phyloP scores from a whole-genome alignment of 2,329 filamentous ascomycete genomes.

The Paracorniculantispora psalliotae region DNA sequence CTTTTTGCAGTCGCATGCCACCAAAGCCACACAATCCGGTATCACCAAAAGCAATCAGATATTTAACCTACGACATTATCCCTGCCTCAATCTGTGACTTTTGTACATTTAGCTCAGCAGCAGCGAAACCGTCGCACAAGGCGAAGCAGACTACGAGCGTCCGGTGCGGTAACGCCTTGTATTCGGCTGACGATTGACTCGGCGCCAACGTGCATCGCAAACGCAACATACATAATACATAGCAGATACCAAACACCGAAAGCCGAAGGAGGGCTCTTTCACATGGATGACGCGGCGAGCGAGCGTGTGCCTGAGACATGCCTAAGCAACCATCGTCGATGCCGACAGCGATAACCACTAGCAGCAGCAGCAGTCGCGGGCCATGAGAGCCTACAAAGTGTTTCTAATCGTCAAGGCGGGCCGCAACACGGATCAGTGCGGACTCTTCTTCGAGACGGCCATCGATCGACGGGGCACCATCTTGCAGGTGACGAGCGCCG shows the following conservation, averaged over 20 bases:
- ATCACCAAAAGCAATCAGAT: conserved; percentile 2
- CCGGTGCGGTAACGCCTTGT: neutral
- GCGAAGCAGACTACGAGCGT: neutral
- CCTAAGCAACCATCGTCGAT: neutral
- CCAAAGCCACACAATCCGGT: neutral
- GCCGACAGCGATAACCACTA: neutral
- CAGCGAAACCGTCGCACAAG: neutral
- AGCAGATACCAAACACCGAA: neutral
- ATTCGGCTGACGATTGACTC: neutral
- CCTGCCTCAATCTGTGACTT: neutral
- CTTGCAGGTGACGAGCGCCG: neutral
- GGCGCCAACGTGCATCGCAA: neutral
- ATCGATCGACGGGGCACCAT: neutral
- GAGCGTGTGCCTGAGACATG: neutral
- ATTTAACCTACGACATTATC: neutral
- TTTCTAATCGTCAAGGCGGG: neutral
- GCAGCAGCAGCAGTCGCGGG: neutral
- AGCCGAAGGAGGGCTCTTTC: neutral
- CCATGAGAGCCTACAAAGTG: conserved; percentile 4
- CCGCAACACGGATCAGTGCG: neutral
- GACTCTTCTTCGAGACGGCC: conserved; percentile 10
- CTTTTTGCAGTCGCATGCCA: neutral
- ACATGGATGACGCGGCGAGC: neutral
- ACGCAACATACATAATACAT: neutral
- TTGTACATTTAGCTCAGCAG: neutral